A percentile compares a stretch with the other conserved stretches of the same genome.
phyloP scores from a whole-genome alignment of 2,329 filamentous ascomycete genomes.

The Sclerotinia minor region DNA sequence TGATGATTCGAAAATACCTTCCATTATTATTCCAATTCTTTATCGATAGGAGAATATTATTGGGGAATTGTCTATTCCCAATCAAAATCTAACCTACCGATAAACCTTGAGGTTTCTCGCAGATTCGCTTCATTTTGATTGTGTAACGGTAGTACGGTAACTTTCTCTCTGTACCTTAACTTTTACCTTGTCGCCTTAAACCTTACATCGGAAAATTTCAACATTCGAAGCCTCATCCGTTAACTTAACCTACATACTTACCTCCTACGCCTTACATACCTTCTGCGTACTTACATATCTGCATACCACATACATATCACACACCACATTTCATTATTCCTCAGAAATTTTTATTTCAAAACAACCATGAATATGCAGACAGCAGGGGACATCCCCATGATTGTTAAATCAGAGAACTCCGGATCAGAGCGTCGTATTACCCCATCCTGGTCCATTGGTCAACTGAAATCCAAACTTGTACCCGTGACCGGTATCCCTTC shows the following conservation, averaged over 20 bases:
- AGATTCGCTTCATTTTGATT: constrained; percentile 8
- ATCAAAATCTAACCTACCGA: neutral
- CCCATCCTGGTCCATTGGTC: constrained; percentile 84
- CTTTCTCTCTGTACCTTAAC: too few species aligned
- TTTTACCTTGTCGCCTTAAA: constrained; percentile 4
- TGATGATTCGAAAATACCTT: neutral
- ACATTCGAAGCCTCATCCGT: constrained; percentile 19
- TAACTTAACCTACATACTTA: too few species aligned
- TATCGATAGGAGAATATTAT: constrained; percentile 4
- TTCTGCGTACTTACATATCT: neutral
- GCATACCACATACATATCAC: neutral
- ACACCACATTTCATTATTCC: neutral
- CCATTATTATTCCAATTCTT: neutral
- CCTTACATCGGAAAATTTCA: constrained; percentile 20
- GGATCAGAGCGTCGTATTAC: constrained; percentile 88
- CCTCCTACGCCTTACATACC: neutral
- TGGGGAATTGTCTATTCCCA: neutral
- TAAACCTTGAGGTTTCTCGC: constrained; percentile 2
- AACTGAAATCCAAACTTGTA: constrained; percentile 85
- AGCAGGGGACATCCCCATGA: constrained; percentile 67
- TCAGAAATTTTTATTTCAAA: neutral
- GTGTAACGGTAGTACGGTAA: constrained; percentile 4
- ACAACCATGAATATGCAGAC: constrained; percentile 24
- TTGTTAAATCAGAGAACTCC: constrained; percentile 72
- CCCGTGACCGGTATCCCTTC: constrained; percentile 91